These are phyloP conservation scores for Ballota nigra DNA, from an alignment of 257 asterid species.

Conservation along the genomic window DNA sequence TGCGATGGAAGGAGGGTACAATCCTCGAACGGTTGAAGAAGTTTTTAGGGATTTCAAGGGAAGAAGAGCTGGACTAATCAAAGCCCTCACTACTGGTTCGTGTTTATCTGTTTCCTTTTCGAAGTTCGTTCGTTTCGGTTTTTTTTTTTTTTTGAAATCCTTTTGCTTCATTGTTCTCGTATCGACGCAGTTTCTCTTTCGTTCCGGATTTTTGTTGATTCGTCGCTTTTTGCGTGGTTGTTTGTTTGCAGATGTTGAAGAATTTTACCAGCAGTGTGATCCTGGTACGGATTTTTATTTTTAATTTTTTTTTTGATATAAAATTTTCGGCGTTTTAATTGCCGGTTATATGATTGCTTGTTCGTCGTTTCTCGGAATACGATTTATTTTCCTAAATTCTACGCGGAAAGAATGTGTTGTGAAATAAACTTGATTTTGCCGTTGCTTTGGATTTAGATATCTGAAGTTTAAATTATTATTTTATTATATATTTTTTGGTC, in stretches of 20 bases:
- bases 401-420: not conserved
- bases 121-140: not conserved
- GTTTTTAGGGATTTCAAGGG: slow-evolving; percentile 54
- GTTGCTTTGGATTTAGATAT: slow-evolving; percentile 5
- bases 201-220: not conserved
- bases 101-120: not conserved
- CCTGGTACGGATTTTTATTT: slow-evolving; percentile 34
- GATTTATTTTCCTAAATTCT: not conserved
- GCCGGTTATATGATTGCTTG: slow-evolving; percentile 18
- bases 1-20: slow-evolving; percentile 36
- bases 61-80: slow-evolving; percentile 49
- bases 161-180: not conserved
- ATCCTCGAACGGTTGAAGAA: slow-evolving; percentile 53
- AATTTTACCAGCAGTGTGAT: slow-evolving; percentile 51
- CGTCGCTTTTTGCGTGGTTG: not conserved
- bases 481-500: no score
- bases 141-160: not conserved
- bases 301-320: not conserved
- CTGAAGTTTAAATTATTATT: slow-evolving; percentile 11
- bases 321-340: not conserved
- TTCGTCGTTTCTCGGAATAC: not conserved
- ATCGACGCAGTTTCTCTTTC: not conserved
- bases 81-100: slow-evolving; percentile 56
- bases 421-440: not conserved
- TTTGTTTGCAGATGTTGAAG: slow-evolving; percentile 48